These are phyloP conservation scores for Eremothecium sinecaudum DNA, from an alignment of 1,139 yeast genomes.

Conservation along the genomic window DNA sequence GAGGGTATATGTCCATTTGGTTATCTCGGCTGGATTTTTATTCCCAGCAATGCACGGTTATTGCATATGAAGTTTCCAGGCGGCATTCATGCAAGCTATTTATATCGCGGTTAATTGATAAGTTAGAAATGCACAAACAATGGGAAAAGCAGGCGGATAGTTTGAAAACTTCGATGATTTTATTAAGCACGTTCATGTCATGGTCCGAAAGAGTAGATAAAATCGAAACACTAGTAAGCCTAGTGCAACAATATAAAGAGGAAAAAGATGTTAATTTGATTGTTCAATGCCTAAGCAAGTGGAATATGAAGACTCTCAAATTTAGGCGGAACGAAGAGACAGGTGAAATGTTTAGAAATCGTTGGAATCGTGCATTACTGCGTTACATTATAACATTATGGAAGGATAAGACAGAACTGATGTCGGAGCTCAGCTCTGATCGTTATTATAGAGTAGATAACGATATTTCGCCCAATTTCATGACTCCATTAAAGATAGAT, in stretches of 20 bases:
- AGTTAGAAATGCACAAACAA: constrained; percentile 5
- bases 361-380: constrained; percentile 34
- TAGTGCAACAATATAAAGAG: constrained; percentile 11
- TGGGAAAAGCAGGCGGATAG: constrained; percentile 18
- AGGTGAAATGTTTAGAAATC: constrained; percentile 24
- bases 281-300: constrained; percentile 22
- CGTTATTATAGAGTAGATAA: constrained; percentile 2
- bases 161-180: constrained; percentile 16
- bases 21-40: constrained; percentile 9
- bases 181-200: constrained; percentile 11
- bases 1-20: constrained; percentile 16
- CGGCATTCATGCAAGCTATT: constrained; percentile 1
- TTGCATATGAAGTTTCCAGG: constrained; percentile 5
- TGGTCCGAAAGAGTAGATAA: constrained; percentile 11
- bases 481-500: constrained; percentile 15
- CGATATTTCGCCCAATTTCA: constrained; percentile 12
- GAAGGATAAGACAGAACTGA: constrained; percentile 22
- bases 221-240: constrained; percentile 16
- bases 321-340: constrained; percentile 29
- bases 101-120: background rate
- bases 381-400: constrained; percentile 31
- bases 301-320: constrained; percentile 31
- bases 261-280: constrained; percentile 19
- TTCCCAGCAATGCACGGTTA: constrained; percentile 9
- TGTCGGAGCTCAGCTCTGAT: constrained; percentile 9